Conservation (phyloP, 1,284 basidiomycete genomes). For the Bondarzewia mesenterica region DNA sequence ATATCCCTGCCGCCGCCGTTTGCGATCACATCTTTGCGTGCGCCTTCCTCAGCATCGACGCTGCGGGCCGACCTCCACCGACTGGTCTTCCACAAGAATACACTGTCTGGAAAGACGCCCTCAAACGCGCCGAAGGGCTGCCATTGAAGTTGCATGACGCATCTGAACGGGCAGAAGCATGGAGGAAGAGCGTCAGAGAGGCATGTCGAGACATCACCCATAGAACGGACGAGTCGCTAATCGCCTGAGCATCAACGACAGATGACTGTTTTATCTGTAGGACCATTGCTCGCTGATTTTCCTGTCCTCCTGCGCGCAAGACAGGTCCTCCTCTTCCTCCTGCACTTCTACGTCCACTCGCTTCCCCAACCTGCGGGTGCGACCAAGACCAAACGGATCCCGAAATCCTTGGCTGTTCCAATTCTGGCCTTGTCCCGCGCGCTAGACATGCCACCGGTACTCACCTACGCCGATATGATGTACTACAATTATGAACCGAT, state of each 20-base stretch:
- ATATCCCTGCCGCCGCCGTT: too few species aligned
- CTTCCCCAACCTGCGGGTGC: slow-evolving; percentile 13
- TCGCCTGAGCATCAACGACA: background rate
- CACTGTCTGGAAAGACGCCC: slow-evolving; percentile 35
- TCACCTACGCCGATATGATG: slow-evolving; percentile 54
- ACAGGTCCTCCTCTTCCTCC: slow-evolving; percentile 40
- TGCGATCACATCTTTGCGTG: too few species aligned
- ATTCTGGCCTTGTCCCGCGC: slow-evolving; percentile 34
- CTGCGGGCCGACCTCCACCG: too few species aligned
- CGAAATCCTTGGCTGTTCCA: slow-evolving; percentile 37
- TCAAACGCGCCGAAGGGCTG: slow-evolving; percentile 18
- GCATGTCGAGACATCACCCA: slow-evolving; percentile 14
- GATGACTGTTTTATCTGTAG: background rate
- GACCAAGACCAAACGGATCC: slow-evolving; percentile 21
- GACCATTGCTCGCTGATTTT: slow-evolving; percentile 19
- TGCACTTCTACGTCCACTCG: slow-evolving; percentile 46
- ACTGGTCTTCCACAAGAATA: slow-evolving; percentile 25
- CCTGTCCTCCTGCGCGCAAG: slow-evolving; percentile 37
- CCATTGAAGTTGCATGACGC: slow-evolving; percentile 18
- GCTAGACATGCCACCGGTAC: slow-evolving; percentile 46
- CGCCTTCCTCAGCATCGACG: too few species aligned
- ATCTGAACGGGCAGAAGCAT: slow-evolving; percentile 16
- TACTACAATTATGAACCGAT: too few species aligned
- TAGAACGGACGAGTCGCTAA: background rate
- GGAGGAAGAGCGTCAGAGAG: slow-evolving; percentile 30